These are phyloP conservation scores for Coelastrella sp. DNA, from an alignment of 139 green algal genomes.

Conservation along the genomic window DNA sequence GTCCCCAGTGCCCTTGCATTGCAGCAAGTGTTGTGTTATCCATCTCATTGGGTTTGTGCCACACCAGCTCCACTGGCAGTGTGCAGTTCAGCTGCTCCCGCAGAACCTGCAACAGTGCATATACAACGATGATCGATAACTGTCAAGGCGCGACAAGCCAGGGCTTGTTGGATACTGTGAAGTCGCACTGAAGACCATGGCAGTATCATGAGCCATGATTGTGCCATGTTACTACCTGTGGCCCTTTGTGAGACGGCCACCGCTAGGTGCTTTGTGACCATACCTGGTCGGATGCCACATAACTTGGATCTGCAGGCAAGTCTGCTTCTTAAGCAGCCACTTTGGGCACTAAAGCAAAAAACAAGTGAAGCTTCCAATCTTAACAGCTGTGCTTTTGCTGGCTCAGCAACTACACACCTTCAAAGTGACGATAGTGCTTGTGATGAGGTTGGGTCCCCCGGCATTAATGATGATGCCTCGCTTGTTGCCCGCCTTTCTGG, in stretches of 20 bases:
- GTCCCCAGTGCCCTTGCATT: slow-evolving; percentile 50
- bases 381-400: not conserved
- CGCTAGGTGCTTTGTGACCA: no score
- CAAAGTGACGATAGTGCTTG: slow-evolving; percentile 54
- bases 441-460: slow-evolving; percentile 49
- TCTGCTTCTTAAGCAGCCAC: not conserved
- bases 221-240: no score
- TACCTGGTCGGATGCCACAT: not conserved
- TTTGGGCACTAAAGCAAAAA: not conserved
- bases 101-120: slow-evolving; percentile 51
- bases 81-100: slow-evolving; percentile 50
- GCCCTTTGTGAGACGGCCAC: no score
- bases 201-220: no score
- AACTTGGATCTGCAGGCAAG: not conserved
- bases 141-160: no score
- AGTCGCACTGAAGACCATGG: no score
- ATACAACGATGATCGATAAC: not conserved
- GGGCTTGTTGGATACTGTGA: no score
- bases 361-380: not conserved
- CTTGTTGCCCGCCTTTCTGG: not conserved
- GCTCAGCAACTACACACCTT: slow-evolving; percentile 35
- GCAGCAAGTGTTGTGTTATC: slow-evolving; percentile 52
- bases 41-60: slow-evolving; percentile 64
- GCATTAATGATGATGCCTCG: slow-evolving; percentile 65
- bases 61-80: slow-evolving; percentile 71